Evolutionary conservation across 441 rosid species (phyloP).

Genomic region (Populus trichocarpa): DNA sequence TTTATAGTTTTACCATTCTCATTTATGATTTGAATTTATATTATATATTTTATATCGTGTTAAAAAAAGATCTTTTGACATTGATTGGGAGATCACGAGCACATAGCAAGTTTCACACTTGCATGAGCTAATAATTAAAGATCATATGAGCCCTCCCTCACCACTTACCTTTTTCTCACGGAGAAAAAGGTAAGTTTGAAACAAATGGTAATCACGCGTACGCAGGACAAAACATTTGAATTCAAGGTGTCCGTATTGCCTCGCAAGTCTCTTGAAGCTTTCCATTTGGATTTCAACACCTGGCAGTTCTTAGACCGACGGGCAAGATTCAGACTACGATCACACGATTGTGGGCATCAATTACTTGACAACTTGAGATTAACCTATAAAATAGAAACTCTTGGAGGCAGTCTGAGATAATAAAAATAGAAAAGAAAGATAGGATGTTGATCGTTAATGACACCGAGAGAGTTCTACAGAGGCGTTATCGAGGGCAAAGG

Average conservation of each 20-base stretch:
- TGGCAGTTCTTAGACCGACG: background rate
- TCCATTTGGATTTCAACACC: background rate
- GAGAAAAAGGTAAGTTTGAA: background rate
- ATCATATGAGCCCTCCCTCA: background rate
- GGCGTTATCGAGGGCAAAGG: constrained; percentile 13
- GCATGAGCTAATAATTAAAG: background rate
- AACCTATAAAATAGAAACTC: no score
- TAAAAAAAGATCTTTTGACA: no score
- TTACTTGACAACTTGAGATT: no score
- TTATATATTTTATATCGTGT: no score
- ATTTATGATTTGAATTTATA: no score
- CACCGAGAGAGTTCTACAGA: background rate
- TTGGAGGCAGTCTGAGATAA: no score
- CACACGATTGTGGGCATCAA: background rate
- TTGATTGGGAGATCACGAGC: background rate
- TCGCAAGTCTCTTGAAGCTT: background rate
- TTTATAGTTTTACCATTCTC: no score
- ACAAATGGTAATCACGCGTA: background rate
- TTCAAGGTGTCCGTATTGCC: background rate
- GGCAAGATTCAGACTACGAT: background rate
- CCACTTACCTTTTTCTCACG: background rate
- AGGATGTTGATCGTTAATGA: background rate
- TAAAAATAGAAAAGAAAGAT: background rate
- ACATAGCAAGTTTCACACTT: background rate
- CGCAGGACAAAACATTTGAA: background rate